Evolutionary conservation across 441 rosid genomes (phyloP), one percentile per base, ranked within the genome.

Genomic region (Macaranga tanarius): DNA sequence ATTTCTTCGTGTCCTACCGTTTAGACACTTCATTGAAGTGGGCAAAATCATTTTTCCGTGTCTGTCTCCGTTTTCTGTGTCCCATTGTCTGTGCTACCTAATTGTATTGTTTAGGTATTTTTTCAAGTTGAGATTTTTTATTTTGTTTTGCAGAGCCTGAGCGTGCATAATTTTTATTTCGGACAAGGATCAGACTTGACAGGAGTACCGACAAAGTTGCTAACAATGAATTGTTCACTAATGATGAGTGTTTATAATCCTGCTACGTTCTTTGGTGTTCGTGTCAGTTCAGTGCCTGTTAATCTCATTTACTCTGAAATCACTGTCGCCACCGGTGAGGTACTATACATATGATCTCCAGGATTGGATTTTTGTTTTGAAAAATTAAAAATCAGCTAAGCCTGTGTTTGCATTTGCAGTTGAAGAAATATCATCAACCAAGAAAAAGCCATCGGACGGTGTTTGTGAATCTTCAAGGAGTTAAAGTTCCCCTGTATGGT

Each of bases 121-220:
- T n/a, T n/a, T n/a, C n/a, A n/a, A n/a, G n/a, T n/a, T 34, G 2
- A 28, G 7, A 2, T 23, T 58, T 38, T 44, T 47, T 70, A 11
- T 8, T 22, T 65, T 58, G 2, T 59, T 17, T 74, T 73, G 79
- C 86, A 90, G 88, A 92, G 97, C 76, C 78, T 95, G 69, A 51
- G 75, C 23, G 81, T 89, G 67, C 78, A 85, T 63, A 84, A 86
- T 79, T 88, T 91, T 59, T 91, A 89, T 68, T 79, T 86, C 13
- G 92, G 90, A 63, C 91, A 91, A 84, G 98, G 95, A 19, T 79
- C 92, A 10, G 98, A 91, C 81, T 71, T 84, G 81, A 83, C 97
- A 1, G 95, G 98, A 19, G 93, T 92, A 9, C 87, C 90, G 58
- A 91, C 97, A 6, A 89, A 82, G 86, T 82, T 92, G 85, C 57